Evolutionary conservation across 768 basidiomycete genomes (phyloP).

Genomic region (Imleria badia): DNA sequence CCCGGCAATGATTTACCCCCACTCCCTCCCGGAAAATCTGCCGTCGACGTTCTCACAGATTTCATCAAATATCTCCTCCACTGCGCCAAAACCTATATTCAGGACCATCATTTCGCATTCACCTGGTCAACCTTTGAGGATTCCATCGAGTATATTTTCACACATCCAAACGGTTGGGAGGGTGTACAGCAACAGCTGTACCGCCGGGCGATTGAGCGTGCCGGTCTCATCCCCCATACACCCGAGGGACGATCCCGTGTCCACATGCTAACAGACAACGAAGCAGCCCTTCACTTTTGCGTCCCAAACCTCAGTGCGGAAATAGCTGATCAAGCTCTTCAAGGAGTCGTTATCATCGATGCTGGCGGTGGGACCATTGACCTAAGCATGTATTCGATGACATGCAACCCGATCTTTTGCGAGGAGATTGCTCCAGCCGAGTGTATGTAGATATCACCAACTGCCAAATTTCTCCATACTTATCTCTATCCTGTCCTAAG

Average conservation of each 20-base stretch:
- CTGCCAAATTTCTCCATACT: background rate
- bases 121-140: slow-evolving; percentile 15
- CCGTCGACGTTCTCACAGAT: background rate
- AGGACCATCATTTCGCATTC: slow-evolving; percentile 15
- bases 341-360: slow-evolving; percentile 34
- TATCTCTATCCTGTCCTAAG: slow-evolving; percentile 19
- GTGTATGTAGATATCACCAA: slow-evolving; percentile 9
- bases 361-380: slow-evolving; percentile 28
- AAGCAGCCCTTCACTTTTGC: slow-evolving; percentile 33
- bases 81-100: slow-evolving; percentile 13
- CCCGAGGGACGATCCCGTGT: slow-evolving; percentile 14
- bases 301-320: slow-evolving; percentile 22
- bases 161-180: slow-evolving; percentile 31
- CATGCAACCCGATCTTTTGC: slow-evolving; percentile 20
- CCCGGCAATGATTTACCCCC: slow-evolving; percentile 25
- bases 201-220: slow-evolving; percentile 17
- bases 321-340: slow-evolving; percentile 1
- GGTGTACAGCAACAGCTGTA: slow-evolving; percentile 5
- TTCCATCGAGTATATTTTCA: slow-evolving; percentile 21
- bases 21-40: slow-evolving; percentile 12
- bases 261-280: background rate
- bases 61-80: background rate
- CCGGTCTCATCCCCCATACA: slow-evolving; percentile 20
- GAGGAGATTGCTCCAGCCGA: slow-evolving; percentile 35
- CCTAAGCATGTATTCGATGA: slow-evolving; percentile 36